Evolutionary conservation across 139 green algal genomes (phyloP), one percentile per base, ranked within the genome.

Genomic region (Chlorella sorokiniana): DNA sequence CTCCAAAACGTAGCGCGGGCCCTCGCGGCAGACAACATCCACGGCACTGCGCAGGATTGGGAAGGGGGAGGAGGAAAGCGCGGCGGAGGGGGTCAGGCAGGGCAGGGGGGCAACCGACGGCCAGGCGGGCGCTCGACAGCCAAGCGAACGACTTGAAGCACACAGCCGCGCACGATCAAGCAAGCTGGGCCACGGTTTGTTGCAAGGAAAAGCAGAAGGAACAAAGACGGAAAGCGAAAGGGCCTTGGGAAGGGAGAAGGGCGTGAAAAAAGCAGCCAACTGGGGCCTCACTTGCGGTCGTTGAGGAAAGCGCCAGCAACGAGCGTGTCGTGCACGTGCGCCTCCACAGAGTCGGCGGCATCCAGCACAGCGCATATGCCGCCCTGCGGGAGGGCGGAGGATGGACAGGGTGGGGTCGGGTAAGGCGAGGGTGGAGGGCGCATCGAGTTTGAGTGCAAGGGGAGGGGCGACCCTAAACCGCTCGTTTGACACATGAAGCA

Each of bases 301-400:
- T 95, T 96, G 1, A 98, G 86, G 69, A 89, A 95, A 38, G 87
- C 93, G 59, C 95, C 95, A 20, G 95, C 95, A 16, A 95, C 82
- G 25, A 98, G 91, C 1, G 96, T 99, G 79, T 99, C 96, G 6
- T 82, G 84, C 18, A 98, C 91, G 84, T 99, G 96, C 68, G 90
- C 87, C 44, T 96, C 90, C 37, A 98, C 89, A 3, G 85, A 93
- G 88, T 99, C 96, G 6, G 74, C 63, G 4, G 86, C 41, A 78
- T 98, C 95, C 68, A 99, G 86, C n/a, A 99, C 96, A 1, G 96
- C 96, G 65, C 91, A 97, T 0, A 99, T 91, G 42, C 96, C 96
- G 3, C 96, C 96, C 82, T 98, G 95, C 69, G 18, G 10, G n/a
- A 14, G 16, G 18, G 37, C 16, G 18, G 11, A 73, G 38, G 38